A percentile compares a stretch with the other conserved stretches of the same genome.
phyloP scores from a whole-genome alignment of 768 basidiomycete genomes.

The Chalciporus sphaerocephalus region DNA sequence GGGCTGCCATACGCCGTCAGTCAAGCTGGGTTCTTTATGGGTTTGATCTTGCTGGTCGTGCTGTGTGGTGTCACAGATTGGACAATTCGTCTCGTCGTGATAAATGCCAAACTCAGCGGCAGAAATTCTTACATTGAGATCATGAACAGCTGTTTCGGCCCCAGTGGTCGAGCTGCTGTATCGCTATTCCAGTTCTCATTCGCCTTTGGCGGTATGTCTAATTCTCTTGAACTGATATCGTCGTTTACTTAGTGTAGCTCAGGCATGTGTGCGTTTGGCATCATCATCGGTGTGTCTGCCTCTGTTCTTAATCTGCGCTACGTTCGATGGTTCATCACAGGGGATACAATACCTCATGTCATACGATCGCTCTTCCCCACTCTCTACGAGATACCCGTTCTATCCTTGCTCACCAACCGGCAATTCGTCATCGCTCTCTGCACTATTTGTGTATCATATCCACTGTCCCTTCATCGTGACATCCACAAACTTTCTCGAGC shows the following conservation, averaged over 20 bases:
- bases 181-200: slow-evolving; percentile 98
- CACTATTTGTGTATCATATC: slow-evolving; percentile 87
- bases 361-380: slow-evolving; percentile 80
- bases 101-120: slow-evolving; percentile 95
- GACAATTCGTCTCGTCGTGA: slow-evolving; percentile 94
- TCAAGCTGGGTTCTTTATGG: slow-evolving; percentile 91
- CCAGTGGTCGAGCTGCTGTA: slow-evolving; percentile 86
- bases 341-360: slow-evolving; percentile 95
- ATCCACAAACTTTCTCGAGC: slow-evolving; percentile 96
- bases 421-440: slow-evolving; percentile 86
- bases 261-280: slow-evolving; percentile 98
- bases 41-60: slow-evolving; percentile 73
- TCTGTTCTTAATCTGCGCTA: neutral
- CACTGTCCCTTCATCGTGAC: slow-evolving; percentile 92
- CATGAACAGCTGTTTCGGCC: slow-evolving; percentile 90
- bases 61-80: slow-evolving; percentile 89
- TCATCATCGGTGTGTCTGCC: slow-evolving; percentile 65
- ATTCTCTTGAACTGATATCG: neutral
- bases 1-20: slow-evolving; percentile 92
- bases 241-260: slow-evolving; percentile 5
- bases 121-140: slow-evolving; percentile 89
- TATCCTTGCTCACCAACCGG: slow-evolving; percentile 76
- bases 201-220: slow-evolving; percentile 80
- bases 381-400: slow-evolving; percentile 60
- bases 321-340: slow-evolving; percentile 30